These are phyloP conservation scores for Lactarius indigo DNA, from an alignment of 768 basidiomycete genomes.

Conservation along the genomic window DNA sequence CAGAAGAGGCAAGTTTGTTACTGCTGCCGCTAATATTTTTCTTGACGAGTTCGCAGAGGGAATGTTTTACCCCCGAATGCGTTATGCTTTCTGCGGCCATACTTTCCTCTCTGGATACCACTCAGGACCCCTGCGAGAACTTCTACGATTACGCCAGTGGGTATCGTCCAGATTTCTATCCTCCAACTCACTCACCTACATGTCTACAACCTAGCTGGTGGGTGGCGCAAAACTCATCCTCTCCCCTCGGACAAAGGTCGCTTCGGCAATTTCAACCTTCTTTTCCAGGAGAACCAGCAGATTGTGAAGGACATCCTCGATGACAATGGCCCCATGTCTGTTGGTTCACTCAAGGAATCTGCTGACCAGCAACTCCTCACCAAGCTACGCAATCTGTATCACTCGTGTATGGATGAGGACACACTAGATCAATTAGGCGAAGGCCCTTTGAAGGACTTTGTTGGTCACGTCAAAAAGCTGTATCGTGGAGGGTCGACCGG, in stretches of 20 bases:
- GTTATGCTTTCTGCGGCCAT: conserved; percentile 81
- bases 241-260: conserved; percentile 82
- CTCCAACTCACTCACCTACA: background rate
- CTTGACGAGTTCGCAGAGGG: conserved; percentile 39
- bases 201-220: conserved; percentile 55
- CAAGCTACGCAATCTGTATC: conserved; percentile 71
- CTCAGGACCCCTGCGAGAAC: conserved; percentile 91
- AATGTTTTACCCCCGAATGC: conserved; percentile 77
- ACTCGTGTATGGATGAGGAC: conserved; percentile 79
- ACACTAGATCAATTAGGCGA: conserved; percentile 69
- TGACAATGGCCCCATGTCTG: conserved; percentile 31
- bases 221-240: conserved; percentile 80
- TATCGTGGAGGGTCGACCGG: conserved; percentile 53
- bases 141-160: conserved; percentile 91
- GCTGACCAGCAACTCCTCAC: conserved; percentile 54
- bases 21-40: background rate
- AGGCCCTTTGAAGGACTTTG: conserved; percentile 65
- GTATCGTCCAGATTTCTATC: conserved; percentile 34
- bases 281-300: conserved; percentile 73
- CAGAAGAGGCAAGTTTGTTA: conserved; percentile 39
- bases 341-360: conserved; percentile 25
- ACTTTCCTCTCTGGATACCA: conserved; percentile 71
- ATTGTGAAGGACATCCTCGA: conserved; percentile 73
- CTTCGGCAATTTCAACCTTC: conserved; percentile 67
- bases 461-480: conserved; percentile 55